Conservation (phyloP, 345 rosid genomes). For the Eucalyptus brandiana region DNA sequence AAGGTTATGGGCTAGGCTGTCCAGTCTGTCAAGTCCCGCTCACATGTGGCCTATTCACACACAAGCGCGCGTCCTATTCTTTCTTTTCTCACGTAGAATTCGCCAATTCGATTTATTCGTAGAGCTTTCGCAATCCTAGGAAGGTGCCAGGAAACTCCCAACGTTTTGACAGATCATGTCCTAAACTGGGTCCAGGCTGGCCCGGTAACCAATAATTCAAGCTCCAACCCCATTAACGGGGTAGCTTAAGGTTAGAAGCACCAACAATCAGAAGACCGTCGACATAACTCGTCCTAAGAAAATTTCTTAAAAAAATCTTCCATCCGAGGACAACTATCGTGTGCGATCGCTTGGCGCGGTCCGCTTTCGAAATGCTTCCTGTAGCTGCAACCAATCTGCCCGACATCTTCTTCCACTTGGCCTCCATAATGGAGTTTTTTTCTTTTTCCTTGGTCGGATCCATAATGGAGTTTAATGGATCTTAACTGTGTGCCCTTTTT, state of each 20-base stretch:
- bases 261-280: neutral
- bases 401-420: neutral
- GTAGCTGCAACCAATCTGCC: neutral
- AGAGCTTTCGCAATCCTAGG: rapidly evolving
- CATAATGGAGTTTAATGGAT: too few species aligned
- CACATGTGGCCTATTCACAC: neutral
- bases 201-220: neutral
- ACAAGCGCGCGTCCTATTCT: neutral
- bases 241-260: neutral
- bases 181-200: neutral
- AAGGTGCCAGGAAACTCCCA: neutral
- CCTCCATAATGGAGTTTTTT: too few species aligned
- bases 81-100: neutral
- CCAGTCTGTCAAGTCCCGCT: neutral
- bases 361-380: neutral
- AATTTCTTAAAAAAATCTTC: neutral
- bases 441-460: too few species aligned
- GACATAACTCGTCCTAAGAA: neutral
- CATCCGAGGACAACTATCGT: too few species aligned
- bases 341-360: neutral
- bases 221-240: neutral
- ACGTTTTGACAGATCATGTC: neutral
- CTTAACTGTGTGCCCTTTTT: too few species aligned
- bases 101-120: neutral
- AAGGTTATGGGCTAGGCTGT: neutral